These are phyloP conservation scores for Phaeosphaeriaceae sp. DNA, from an alignment of 2,329 filamentous ascomycete genomes.

Conservation along the genomic window DNA sequence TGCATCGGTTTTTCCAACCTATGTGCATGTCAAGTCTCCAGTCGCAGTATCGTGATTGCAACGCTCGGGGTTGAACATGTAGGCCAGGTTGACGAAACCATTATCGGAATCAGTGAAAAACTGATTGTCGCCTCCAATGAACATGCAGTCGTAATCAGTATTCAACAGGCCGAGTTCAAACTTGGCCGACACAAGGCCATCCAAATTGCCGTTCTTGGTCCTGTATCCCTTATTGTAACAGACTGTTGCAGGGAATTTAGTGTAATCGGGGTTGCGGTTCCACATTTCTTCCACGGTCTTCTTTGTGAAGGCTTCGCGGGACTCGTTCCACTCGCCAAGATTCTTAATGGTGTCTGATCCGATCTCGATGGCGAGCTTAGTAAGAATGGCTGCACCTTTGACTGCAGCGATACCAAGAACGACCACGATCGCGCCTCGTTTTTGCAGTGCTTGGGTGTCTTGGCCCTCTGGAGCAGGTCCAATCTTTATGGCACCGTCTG, in stretches of 20 bases:
- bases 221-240: constrained; percentile 6
- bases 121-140: background rate
- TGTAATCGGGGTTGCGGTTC: background rate
- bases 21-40: constrained; percentile 3
- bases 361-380: too few relatives aligned
- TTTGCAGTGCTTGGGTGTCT: too few relatives aligned
- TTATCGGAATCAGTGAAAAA: background rate
- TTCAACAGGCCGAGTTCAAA: background rate
- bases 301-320: constrained; percentile 7
- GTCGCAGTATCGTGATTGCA: constrained; percentile 1
- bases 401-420: too few relatives aligned
- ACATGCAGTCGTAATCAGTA: constrained; percentile 7
- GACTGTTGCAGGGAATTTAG: background rate
- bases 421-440: too few relatives aligned
- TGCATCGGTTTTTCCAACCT: too few relatives aligned
- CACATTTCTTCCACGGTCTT: background rate
- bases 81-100: background rate
- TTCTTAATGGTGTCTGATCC: too few relatives aligned
- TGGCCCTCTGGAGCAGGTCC: too few relatives aligned
- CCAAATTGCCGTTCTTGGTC: constrained; percentile 1
- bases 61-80: background rate
- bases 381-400: too few relatives aligned
- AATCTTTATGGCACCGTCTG: too few relatives aligned
- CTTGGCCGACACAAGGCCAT: constrained; percentile 1
- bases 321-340: constrained; percentile 3